Percentiles rank a stretch among this genome's conserved stretches.
Evolutionary conservation across 2,329 filamentous ascomycete species (phyloP).

Genomic region (Metarhizium humberi): DNA sequence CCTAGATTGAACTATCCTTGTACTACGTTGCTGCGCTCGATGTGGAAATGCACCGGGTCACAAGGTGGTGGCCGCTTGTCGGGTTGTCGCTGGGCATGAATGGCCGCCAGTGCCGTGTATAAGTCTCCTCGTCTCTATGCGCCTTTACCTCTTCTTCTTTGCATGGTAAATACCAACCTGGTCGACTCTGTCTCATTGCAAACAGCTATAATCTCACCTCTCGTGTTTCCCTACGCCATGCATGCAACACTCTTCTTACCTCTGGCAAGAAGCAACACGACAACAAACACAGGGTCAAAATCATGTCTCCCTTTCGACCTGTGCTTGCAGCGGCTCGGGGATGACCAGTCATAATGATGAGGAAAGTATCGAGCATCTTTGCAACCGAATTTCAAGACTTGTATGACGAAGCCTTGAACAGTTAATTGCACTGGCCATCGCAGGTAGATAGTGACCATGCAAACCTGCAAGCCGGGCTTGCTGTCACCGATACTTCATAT

Average conservation of each 20-base stretch:
- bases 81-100: background rate
- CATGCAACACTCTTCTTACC: too few species aligned
- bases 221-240: too few species aligned
- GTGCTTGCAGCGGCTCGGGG: too few species aligned
- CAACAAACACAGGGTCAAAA: background rate
- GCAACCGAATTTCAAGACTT: background rate
- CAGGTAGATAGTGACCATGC: background rate
- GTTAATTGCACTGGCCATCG: too few species aligned
- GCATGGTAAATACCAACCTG: background rate
- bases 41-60: background rate
- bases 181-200: background rate
- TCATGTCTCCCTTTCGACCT: background rate
- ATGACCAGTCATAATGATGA: background rate
- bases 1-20: background rate
- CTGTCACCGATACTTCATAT: background rate
- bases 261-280: too few species aligned
- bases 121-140: background rate
- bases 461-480: background rate
- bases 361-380: background rate
- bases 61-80: slow-evolving; percentile 2
- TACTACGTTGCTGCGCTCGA: background rate
- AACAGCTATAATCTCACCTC: too few species aligned
- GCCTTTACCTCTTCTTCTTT: background rate
- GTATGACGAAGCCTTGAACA: background rate
- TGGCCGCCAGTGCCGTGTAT: background rate